Evolutionary conservation across 345 rosid genomes (phyloP).

Genomic region (Eucalyptus sp.): DNA sequence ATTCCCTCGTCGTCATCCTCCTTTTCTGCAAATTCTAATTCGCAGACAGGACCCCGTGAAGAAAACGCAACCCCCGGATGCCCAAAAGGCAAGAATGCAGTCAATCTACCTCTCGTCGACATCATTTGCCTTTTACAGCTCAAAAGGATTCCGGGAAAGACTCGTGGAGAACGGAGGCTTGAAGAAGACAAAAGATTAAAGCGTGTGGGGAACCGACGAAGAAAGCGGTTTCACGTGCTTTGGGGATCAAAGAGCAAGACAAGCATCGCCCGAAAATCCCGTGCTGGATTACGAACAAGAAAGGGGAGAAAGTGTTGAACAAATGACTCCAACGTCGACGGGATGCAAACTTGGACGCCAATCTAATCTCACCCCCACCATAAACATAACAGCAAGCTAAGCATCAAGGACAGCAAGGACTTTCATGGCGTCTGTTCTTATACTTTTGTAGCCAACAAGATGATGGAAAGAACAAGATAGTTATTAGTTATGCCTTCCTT

Average conservation of each 20-base stretch:
- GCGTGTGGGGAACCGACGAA: neutral
- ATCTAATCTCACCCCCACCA: neutral
- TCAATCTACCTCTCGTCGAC: neutral
- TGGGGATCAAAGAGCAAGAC: neutral
- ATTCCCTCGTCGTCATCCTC: neutral
- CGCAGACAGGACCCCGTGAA: neutral
- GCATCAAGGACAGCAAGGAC: neutral
- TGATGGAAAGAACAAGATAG: neutral
- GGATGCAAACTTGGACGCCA: neutral
- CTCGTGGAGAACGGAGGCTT: neutral
- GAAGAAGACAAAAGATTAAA: neutral
- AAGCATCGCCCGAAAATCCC: neutral
- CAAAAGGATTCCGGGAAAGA: neutral
- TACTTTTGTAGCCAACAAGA: neutral
- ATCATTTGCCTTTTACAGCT: neutral
- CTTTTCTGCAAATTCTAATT: neutral
- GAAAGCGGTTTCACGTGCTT: neutral
- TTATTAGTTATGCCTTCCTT: neutral
- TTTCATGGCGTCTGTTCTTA: neutral
- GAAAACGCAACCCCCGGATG: neutral
- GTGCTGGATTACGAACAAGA: neutral
- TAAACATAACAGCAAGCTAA: neutral
- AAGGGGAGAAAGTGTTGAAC: neutral
- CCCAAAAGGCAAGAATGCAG: neutral
- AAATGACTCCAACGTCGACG: neutral